These are phyloP conservation scores for Cyberlindnera nakhonratchasimensis DNA, from an alignment of 805 yeast genomes.

Conservation along the genomic window DNA sequence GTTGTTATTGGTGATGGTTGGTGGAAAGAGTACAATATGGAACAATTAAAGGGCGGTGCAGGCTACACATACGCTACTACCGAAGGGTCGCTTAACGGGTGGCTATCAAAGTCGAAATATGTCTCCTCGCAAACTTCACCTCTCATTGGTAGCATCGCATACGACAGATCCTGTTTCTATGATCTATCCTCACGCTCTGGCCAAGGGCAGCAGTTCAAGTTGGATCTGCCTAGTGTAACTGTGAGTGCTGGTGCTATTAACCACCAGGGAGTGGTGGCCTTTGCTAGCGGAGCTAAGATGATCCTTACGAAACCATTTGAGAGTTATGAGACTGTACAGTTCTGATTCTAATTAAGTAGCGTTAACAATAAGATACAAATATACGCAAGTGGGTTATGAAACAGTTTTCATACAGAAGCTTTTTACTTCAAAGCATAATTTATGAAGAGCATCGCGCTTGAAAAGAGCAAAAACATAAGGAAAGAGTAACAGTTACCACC, in stretches of 20 bases:
- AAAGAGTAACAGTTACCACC: too few relatives aligned
- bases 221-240: conserved; percentile 21
- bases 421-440: too few relatives aligned
- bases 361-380: too few relatives aligned
- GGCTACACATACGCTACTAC: conserved; percentile 30
- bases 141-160: conserved; percentile 23
- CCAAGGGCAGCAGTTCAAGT: conserved; percentile 22
- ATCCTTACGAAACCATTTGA: conserved; percentile 27
- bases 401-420: too few relatives aligned
- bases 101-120: conserved; percentile 20
- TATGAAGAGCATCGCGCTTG: too few relatives aligned
- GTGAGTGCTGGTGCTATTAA: conserved; percentile 25
- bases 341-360: neutral
- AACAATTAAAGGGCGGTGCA: conserved; percentile 31
- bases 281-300: conserved; percentile 24
- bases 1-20: conserved; percentile 34
- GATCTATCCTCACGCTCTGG: conserved; percentile 19
- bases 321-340: conserved; percentile 26
- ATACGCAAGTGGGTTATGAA: too few relatives aligned
- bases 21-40: conserved; percentile 31
- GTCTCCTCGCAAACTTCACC: conserved; percentile 15
- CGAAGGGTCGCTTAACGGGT: conserved; percentile 22
- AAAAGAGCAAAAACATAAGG: too few relatives aligned
- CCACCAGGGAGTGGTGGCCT: conserved; percentile 23
- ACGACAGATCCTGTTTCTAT: conserved; percentile 25